These are phyloP conservation scores for Diphasiastrum complanatum DNA, from an alignment of 83 land plant genomes.

Conservation along the genomic window DNA sequence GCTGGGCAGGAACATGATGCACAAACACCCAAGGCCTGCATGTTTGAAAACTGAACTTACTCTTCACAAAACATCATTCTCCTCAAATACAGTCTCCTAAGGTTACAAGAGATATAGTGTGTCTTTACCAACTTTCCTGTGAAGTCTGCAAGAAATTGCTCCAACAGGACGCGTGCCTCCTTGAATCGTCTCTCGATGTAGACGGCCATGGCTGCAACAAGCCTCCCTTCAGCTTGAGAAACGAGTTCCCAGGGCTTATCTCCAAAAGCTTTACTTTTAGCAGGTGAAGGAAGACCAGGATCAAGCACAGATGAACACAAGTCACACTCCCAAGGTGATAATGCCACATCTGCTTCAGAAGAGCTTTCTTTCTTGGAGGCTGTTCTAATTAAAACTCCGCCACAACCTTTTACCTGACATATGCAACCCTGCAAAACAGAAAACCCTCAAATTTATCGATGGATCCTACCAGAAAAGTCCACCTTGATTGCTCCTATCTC, in stretches of 20 bases:
- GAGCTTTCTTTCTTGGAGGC: conserved; percentile 10
- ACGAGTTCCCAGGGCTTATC: conserved; percentile 38
- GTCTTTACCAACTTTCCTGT: conserved; percentile 35
- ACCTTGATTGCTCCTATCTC: too few species aligned
- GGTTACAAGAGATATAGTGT: background rate
- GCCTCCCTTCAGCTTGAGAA: conserved; percentile 25
- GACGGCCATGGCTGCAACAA: conserved; percentile 29
- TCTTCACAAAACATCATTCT: too few species aligned
- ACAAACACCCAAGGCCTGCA: too few species aligned
- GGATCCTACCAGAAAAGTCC: too few species aligned
- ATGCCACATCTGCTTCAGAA: conserved; percentile 5
- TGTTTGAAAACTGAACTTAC: too few species aligned
- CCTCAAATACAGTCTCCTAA: background rate
- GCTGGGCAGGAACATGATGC: too few species aligned
- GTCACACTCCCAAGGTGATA: conserved; percentile 39
- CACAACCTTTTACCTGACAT: conserved; percentile 38
- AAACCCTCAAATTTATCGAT: background rate
- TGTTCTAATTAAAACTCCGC: conserved; percentile 35
- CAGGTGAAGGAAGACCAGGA: conserved; percentile 11
- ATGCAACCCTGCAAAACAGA: conserved; percentile 27
- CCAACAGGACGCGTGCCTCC: conserved; percentile 36
- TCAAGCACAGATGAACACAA: conserved; percentile 29
- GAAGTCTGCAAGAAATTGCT: conserved; percentile 26
- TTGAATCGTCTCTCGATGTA: conserved; percentile 38
- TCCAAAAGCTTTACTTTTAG: conserved; percentile 1